These are phyloP conservation scores for Talaromyces piceae DNA, from an alignment of 2,329 filamentous ascomycete genomes.

Conservation along the genomic window DNA sequence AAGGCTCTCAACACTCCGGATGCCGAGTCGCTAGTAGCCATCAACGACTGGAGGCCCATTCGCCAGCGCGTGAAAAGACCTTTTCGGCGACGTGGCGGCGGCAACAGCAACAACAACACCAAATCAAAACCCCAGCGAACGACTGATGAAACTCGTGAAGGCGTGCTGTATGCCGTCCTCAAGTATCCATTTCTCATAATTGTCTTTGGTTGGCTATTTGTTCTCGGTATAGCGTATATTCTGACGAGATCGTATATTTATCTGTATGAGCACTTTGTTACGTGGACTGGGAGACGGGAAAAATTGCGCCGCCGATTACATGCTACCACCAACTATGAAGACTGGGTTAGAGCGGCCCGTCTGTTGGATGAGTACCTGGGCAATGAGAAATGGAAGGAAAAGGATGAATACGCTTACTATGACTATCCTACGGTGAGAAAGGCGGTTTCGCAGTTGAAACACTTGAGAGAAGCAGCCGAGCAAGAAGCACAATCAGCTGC, in stretches of 20 bases:
- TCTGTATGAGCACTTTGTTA: conserved; percentile 82
- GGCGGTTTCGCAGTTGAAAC: conserved; percentile 66
- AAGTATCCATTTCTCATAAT: conserved; percentile 86
- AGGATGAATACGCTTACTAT: conserved; percentile 65
- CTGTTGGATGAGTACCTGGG: conserved; percentile 74
- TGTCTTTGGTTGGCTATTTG: conserved; percentile 71
- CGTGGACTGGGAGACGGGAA: conserved; percentile 77
- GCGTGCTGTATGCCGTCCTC: conserved; percentile 76
- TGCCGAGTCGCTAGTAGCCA: conserved; percentile 68
- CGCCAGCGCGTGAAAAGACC: conserved; percentile 58
- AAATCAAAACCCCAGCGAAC: conserved; percentile 43
- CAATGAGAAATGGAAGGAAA: conserved; percentile 49
- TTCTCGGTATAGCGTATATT: conserved; percentile 67
- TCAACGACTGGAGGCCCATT: conserved; percentile 93
- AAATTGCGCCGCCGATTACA: conserved; percentile 63
- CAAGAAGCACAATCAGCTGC: conserved; percentile 16
- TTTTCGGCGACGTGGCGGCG: conserved; percentile 31
- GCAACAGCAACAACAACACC: too few species aligned
- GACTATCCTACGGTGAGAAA: conserved; percentile 75
- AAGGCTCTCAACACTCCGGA: conserved; percentile 77
- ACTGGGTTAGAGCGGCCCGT: conserved; percentile 76
- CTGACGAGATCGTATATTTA: conserved; percentile 83
- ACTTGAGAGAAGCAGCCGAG: conserved; percentile 34
- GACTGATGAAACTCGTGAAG: conserved; percentile 90
- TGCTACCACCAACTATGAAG: conserved; percentile 63